Evolutionary conservation across 768 basidiomycete species (phyloP).

Genomic region (Pleurotus tuoliensis): DNA sequence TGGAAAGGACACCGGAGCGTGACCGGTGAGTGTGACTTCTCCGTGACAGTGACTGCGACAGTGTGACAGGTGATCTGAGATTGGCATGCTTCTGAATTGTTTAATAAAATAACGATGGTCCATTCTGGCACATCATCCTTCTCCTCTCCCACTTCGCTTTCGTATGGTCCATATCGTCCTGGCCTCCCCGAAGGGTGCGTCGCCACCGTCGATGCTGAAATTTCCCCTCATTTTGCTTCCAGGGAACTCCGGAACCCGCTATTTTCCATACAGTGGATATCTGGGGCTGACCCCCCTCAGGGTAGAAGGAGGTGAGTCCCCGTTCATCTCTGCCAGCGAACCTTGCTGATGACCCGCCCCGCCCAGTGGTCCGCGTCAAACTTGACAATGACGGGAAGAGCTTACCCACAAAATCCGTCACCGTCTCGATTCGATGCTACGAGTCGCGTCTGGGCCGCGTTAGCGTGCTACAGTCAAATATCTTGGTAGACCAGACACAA

Average conservation of each 20-base stretch:
- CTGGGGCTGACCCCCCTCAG: constrained; percentile 78
- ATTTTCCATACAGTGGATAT: constrained; percentile 74
- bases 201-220: constrained; percentile 1
- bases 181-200: constrained; percentile 53
- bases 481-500: constrained; percentile 65
- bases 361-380: constrained; percentile 62
- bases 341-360: not conserved
- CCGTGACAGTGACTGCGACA: constrained; percentile 10
- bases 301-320: constrained; percentile 65
- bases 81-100: constrained; percentile 6
- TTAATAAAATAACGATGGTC: constrained; percentile 9
- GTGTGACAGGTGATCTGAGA: constrained; percentile 8
- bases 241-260: constrained; percentile 66
- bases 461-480: constrained; percentile 52
- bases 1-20: constrained; percentile 6
- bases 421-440: constrained; percentile 79
- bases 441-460: constrained; percentile 68
- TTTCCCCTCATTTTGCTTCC: constrained; percentile 8
- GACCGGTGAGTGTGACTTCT: constrained; percentile 9
- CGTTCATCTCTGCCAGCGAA: constrained; percentile 10
- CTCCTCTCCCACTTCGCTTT: constrained; percentile 21
- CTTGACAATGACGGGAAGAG: constrained; percentile 68
- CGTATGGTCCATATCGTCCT: constrained; percentile 70
- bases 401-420: constrained; percentile 61
- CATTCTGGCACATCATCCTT: constrained; percentile 12